Base-by-base conservation (phyloP, 169 alveolate species). In the Plasmodium malariae region DNA sequence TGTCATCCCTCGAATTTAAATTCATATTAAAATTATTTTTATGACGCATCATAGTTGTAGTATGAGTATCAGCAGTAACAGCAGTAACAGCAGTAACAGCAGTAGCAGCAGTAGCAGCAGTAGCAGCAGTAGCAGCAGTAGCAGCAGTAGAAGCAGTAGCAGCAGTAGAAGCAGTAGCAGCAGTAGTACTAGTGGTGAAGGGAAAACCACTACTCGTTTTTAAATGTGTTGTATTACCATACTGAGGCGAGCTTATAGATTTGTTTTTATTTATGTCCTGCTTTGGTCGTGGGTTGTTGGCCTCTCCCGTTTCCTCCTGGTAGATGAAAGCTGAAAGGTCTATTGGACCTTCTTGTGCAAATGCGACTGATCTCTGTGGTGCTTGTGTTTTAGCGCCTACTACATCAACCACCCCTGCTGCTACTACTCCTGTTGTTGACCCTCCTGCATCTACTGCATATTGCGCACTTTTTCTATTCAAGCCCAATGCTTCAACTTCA, bases 251-350 rank as follows among this genome's bases (percentile, higher is more conserved):
- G 6, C 14, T n/a, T 3, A 3, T 51, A 7, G 62, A 3, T 24
- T 19, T 30, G 17, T 6, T 60, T 12, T 24, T 24, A 60, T 24
- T 60, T 60, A 9, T 37, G 71, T 51, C 62, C 62, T 65, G 74
- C 28, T n/a, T 21, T n/a, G 74, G 48, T 70, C 40, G 65, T 19
- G 19, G 21, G 19, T 48, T 21, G 1, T 54, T 26, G 28, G 28
- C 11, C 26, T 26, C 32, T 3, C 45, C 40, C 26, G 12, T 24
- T 1, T 7, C 63, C 11, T 26, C 83, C 40, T 70, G n/a, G 34
- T 48, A 70, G 21, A 43, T 24, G 26, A 48, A 70, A n/a, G 40
- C 4, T 14, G 83, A 48, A 12, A 70, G 26, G 63, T 43, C 63
- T 9, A 70, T 11, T 32, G 36, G n/a, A 21, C 3, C 54, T 1